Evolutionary conservation across 257 asterid genomes (phyloP).

Genomic region (Jasminum sambac): DNA sequence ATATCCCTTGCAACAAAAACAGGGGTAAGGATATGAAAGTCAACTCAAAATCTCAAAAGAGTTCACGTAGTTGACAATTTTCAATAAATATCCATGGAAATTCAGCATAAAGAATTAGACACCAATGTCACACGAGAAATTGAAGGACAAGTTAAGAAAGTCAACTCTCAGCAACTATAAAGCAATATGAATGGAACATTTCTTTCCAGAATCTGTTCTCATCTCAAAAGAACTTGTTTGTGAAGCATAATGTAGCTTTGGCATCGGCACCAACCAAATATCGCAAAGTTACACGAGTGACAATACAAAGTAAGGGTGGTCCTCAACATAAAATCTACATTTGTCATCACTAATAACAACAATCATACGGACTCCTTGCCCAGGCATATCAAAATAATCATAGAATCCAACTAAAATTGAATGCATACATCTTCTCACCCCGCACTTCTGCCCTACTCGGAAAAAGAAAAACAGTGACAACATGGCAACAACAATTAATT

Average conservation of each 20-base stretch:
- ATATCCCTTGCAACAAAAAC: constrained; percentile 35
- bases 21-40: background rate
- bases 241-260: background rate
- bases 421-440: background rate
- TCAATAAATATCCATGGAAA: background rate
- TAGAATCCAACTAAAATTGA: background rate
- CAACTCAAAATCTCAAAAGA: background rate
- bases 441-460: background rate
- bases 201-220: background rate
- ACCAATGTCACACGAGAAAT: background rate
- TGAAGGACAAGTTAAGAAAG: background rate
- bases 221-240: background rate
- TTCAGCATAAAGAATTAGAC: constrained; percentile 1
- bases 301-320: background rate
- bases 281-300: background rate
- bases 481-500: background rate
- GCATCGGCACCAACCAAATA: background rate
- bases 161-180: background rate
- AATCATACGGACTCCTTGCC: too few species aligned
- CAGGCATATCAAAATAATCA: too few species aligned
- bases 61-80: background rate
- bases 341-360: background rate
- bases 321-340: background rate
- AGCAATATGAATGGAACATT: background rate
- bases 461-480: background rate